A percentile compares a stretch with the other conserved stretches of the same genome.
Conservation (phyloP, 1,284 basidiomycete genomes). For the Somion occarium region DNA sequence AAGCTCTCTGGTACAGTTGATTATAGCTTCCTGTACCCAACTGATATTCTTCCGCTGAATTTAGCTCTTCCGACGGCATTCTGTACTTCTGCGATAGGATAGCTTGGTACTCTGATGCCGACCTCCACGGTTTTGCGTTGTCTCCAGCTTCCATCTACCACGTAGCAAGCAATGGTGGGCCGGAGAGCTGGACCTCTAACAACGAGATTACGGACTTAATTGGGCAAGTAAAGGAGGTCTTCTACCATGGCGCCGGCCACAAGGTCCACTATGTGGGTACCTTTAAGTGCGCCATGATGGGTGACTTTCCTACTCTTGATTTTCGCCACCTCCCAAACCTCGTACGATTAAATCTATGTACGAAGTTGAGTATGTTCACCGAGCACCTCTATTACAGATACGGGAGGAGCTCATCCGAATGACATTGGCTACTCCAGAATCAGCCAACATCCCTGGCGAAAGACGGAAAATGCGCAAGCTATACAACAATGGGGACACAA, state of each 20-base stretch:
- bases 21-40: too few relatives aligned
- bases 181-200: not conserved
- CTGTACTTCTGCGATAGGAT: not conserved
- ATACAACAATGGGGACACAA: not conserved
- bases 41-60: not conserved
- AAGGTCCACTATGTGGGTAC: slow-evolving; percentile 3
- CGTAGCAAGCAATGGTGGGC: not conserved
- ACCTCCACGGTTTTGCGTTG: not conserved
- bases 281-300: not conserved
- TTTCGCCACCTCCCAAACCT: not conserved
- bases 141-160: not conserved
- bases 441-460: not conserved
- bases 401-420: not conserved
- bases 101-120: not conserved
- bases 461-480: slow-evolving; percentile 1
- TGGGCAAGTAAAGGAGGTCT: not conserved
- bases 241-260: not conserved
- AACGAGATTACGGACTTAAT: not conserved
- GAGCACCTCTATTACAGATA: not conserved
- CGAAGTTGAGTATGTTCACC: too few relatives aligned
- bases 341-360: too few relatives aligned
- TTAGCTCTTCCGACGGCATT: not conserved
- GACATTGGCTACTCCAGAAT: not conserved
- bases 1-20: not conserved
- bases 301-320: not conserved